Base-by-base conservation (phyloP, 371 early-diverging fungal genomes). In the Cokeromyces recurvatus region DNA sequence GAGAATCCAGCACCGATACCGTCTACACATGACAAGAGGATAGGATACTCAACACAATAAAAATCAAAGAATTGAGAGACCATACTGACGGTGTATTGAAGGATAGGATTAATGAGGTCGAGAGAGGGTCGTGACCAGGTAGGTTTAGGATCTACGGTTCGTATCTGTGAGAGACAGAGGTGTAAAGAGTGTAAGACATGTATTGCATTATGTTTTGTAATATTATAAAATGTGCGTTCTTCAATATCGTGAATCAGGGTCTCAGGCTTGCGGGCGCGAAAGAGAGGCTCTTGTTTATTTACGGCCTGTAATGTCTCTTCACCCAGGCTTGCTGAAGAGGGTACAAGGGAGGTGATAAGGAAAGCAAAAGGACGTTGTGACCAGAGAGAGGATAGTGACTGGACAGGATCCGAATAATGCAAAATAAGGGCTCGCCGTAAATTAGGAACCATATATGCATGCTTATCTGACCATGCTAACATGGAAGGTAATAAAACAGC, bases 1-100 rank as follows among this genome's bases (percentile, higher is more conserved):
- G 75, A 75, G 38, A 59, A 62, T 0, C 71, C 71, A 29, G 53
- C 58, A 21, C 63, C 65, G 23, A 73, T 69, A 25, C 72, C 72
- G 42, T 75, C 75, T 8, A 75, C 69, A 32, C 69, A 75, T 0
- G 71, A 71, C 14, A 71, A 37, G 16, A 75, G 41, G 40, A 71
- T 71, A 3, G 75, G 71, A 27, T 71, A 75, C 25, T 75, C 71
- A 27, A 66, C 69, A 34, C 67, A 68, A 31, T 71, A 71, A 38
- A 60, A 71, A 36, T 71, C 69, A 49, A 75, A 71, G 42, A 66
- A 57, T 16, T 41, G 38, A 6, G 69, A 58, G 3, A 75, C 55
- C 55, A 68, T 59, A 1, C 36, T 29, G 1, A 68, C 64, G 2
- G 69, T 67, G 17, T 69, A 67, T 12, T 59, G 52, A 3, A 71